Evolutionary conservation across 2,329 filamentous ascomycete genomes (phyloP).

Genomic region (Talaromyces sp.): DNA sequence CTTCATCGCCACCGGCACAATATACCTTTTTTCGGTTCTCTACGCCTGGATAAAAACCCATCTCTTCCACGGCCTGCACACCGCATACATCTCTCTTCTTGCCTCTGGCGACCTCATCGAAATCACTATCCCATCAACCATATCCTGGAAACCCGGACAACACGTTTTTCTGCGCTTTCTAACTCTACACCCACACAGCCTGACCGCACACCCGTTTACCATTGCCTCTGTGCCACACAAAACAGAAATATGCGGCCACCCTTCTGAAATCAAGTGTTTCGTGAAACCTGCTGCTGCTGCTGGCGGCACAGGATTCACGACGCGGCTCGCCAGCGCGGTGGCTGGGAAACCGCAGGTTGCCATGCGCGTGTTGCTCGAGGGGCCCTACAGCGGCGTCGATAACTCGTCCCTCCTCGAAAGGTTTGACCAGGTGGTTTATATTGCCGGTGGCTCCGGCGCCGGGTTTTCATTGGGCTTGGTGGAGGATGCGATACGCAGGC

Average conservation of each 20-base stretch:
- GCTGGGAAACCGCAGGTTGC: conserved; percentile 27
- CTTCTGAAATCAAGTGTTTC: conserved; percentile 50
- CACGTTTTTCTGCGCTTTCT: conserved; percentile 59
- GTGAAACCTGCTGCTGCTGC: conserved; percentile 45
- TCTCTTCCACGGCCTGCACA: conserved; percentile 46
- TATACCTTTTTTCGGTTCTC: conserved; percentile 47
- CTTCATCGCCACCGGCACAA: conserved; percentile 51
- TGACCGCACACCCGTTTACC: conserved; percentile 62
- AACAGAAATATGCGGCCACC: conserved; percentile 45
- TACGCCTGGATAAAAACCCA: conserved; percentile 44
- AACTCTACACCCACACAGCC: conserved; percentile 41
- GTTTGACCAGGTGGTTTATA: conserved; percentile 42
- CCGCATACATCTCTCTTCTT: conserved; percentile 42
- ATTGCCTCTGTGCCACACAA: conserved; percentile 49
- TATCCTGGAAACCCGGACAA: conserved; percentile 59
- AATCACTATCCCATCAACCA: conserved; percentile 41
- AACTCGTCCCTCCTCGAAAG: conserved; percentile 25
- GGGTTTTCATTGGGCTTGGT: conserved; percentile 48
- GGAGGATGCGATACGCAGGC: conserved; percentile 19
- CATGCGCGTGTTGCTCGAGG: conserved; percentile 50
- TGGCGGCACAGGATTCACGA: conserved; percentile 47
- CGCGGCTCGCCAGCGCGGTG: conserved; percentile 38
- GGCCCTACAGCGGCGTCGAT: conserved; percentile 53
- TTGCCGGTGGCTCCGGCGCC: conserved; percentile 54
- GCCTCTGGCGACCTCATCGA: conserved; percentile 48